Evolutionary conservation across 2,329 filamentous ascomycete species (phyloP).

Genomic region (Parastagonospora nodorum): DNA sequence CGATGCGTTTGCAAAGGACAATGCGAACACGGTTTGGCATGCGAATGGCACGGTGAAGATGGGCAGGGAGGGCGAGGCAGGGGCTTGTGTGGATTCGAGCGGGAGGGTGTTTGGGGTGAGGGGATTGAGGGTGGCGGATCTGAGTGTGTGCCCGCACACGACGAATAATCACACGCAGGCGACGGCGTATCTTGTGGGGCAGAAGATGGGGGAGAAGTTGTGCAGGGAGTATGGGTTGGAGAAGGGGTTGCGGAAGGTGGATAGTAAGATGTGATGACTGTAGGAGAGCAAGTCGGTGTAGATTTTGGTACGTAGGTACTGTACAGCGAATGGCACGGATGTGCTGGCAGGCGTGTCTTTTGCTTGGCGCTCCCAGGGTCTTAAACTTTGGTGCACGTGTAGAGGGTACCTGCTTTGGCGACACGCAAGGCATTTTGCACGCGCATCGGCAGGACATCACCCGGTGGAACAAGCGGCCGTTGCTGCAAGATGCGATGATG

Average conservation of each 20-base stretch:
- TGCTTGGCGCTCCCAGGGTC: no score
- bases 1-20: slow-evolving; percentile 36
- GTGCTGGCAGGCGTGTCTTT: no score
- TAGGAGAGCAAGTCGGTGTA: background rate
- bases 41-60: slow-evolving; percentile 45
- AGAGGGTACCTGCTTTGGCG: background rate
- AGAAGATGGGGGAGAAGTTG: slow-evolving; percentile 42
- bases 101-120: slow-evolving; percentile 46
- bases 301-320: background rate
- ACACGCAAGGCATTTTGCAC: background rate
- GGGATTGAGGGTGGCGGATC: slow-evolving; percentile 47
- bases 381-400: no score
- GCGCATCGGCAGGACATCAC: background rate
- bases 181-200: slow-evolving; percentile 42
- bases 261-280: background rate
- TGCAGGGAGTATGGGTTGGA: slow-evolving; percentile 35
- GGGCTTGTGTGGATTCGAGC: slow-evolving; percentile 45
- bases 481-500: background rate
- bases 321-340: no score
- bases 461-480: background rate
- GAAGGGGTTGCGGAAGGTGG: background rate
- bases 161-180: slow-evolving; percentile 44
- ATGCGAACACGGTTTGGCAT: slow-evolving; percentile 43
- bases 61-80: slow-evolving; percentile 40
- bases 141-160: slow-evolving; percentile 40